phyloP scores from a whole-genome alignment of 139 green algal genomes.

The Chloropicon primus region DNA sequence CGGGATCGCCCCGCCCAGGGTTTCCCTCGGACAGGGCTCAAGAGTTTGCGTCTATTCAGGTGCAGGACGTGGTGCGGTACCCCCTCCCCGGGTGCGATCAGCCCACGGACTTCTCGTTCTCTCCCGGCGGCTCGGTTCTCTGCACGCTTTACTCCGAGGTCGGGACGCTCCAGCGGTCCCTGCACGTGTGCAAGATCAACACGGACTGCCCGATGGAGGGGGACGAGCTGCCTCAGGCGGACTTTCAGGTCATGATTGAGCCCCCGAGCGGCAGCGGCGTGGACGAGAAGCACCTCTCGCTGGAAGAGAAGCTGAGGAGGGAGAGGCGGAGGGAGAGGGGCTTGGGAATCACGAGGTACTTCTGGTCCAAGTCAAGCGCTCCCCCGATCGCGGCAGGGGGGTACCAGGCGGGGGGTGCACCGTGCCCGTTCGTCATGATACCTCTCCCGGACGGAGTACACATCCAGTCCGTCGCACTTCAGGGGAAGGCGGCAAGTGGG shows the following conservation, averaged over 20 bases:
- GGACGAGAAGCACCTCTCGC: conserved; percentile 19
- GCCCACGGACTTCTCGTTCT: not conserved
- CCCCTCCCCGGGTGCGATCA: not conserved
- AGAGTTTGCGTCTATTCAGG: not conserved
- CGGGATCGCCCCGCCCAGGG: not conserved
- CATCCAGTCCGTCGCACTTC: not conserved
- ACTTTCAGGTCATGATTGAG: conserved; percentile 16
- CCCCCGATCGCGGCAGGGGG: not conserved
- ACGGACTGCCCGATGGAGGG: not conserved
- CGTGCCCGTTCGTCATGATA: conserved; percentile 9
- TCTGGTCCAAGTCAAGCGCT: conserved; percentile 17
- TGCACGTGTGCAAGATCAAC: not conserved
- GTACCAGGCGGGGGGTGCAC: not conserved
- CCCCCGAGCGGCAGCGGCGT: conserved; percentile 13
- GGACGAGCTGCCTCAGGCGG: not conserved
- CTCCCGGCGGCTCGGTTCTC: not conserved
- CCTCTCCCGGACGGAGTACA: conserved; percentile 20
- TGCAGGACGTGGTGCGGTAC: not conserved
- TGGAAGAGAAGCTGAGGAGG: conserved; percentile 17
- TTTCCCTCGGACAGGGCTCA: not conserved
- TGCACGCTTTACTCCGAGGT: not conserved
- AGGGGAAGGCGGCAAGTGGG: not conserved
- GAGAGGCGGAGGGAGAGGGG: conserved; percentile 19
- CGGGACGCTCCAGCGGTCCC: not conserved
- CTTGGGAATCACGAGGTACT: conserved; percentile 24